Evolutionary conservation across 306 rosid genomes (phyloP).

Genomic region (Arachis hypogaea): DNA sequence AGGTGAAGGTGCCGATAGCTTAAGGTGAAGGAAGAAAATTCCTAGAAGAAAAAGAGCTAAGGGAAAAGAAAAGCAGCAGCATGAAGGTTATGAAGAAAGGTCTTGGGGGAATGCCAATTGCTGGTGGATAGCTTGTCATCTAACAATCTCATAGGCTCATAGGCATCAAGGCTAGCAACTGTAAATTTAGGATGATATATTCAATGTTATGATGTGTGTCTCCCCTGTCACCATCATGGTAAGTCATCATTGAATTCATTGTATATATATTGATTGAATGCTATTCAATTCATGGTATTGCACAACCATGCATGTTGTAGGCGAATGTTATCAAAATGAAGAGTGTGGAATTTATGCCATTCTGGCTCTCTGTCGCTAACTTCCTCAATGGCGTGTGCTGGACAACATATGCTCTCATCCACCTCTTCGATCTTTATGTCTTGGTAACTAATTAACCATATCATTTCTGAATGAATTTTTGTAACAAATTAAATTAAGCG

Average conservation of each 20-base stretch:
- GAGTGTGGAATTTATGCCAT: slow-evolving; percentile 76
- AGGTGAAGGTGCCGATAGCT: too few species aligned
- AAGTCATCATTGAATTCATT: slow-evolving; percentile 12
- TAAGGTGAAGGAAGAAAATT: too few species aligned
- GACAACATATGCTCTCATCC: slow-evolving; percentile 71
- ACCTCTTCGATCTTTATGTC: slow-evolving; percentile 54
- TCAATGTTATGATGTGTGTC: slow-evolving; percentile 65
- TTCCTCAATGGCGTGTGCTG: slow-evolving; percentile 63
- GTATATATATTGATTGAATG: not conserved
- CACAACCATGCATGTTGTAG: slow-evolving; percentile 32
- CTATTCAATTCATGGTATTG: not conserved
- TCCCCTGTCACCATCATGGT: slow-evolving; percentile 72
- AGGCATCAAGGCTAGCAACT: too few species aligned
- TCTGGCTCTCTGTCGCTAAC: slow-evolving; percentile 63
- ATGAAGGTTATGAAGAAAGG: too few species aligned
- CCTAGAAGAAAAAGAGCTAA: too few species aligned
- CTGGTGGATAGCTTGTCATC: too few species aligned
- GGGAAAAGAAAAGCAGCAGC: too few species aligned
- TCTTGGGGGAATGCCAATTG: too few species aligned
- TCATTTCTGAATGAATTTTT: not conserved
- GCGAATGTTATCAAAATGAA: slow-evolving; percentile 54
- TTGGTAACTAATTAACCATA: slow-evolving; percentile 48
- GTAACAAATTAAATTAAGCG: too few species aligned
- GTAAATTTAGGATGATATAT: slow-evolving; percentile 39
- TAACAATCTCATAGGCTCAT: too few species aligned